Conservation (phyloP, 306 rosid genomes). For the Trifolium dubium region DNA sequence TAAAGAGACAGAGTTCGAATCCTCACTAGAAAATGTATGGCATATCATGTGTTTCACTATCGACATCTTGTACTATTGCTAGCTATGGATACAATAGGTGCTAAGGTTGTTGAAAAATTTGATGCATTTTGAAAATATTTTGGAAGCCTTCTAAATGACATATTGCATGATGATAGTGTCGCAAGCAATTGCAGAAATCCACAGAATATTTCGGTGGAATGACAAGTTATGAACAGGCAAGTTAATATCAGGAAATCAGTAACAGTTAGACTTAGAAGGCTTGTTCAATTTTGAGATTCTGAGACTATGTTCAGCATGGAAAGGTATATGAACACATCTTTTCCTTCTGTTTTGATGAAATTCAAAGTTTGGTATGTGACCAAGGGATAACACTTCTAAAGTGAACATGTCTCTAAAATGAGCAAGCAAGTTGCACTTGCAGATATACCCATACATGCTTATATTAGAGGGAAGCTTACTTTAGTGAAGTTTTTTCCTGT, state of each 20-base stretch:
- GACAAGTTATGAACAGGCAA: background rate
- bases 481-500: background rate
- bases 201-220: constrained; percentile 3
- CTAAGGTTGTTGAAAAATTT: background rate
- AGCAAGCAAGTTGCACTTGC: too few relatives aligned
- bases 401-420: constrained; percentile 1
- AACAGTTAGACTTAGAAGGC: constrained; percentile 9
- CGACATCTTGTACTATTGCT: background rate
- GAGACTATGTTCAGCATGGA: constrained; percentile 12
- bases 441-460: background rate
- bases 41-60: constrained; percentile 3
- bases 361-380: constrained; percentile 10
- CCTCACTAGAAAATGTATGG: background rate
- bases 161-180: constrained; percentile 24
- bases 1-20: too few relatives aligned
- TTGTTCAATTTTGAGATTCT: constrained; percentile 26
- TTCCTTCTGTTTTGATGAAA: constrained; percentile 13
- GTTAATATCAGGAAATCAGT: constrained; percentile 11
- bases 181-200: background rate
- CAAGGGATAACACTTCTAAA: background rate
- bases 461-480: background rate
- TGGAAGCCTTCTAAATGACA: too few relatives aligned
- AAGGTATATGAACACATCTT: background rate
- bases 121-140: background rate
- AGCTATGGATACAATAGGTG: constrained; percentile 18